phyloP scores from a whole-genome alignment of 2,329 filamentous ascomycete genomes.

The Fusarium secorum region DNA sequence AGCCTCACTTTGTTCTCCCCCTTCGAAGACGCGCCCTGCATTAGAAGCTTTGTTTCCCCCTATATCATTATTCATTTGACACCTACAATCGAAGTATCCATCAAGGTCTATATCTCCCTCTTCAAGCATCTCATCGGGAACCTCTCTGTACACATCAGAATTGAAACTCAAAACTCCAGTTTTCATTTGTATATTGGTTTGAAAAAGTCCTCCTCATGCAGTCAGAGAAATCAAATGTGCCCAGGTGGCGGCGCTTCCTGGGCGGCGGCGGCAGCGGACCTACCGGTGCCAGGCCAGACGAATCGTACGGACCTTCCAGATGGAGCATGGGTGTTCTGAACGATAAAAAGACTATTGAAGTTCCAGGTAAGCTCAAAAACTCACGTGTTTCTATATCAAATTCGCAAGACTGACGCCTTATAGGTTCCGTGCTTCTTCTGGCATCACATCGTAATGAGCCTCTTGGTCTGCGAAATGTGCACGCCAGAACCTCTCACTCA shows the following conservation, averaged over 20 bases:
- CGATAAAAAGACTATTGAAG: constrained; percentile 81
- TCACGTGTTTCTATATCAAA: background rate
- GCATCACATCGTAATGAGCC: constrained; percentile 65
- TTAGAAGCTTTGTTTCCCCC: background rate
- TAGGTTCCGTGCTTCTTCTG: constrained; percentile 67
- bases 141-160: background rate
- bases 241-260: constrained; percentile 35
- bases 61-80: background rate
- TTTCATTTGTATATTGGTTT: background rate
- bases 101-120: constrained; percentile 5
- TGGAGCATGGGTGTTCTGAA: constrained; percentile 84
- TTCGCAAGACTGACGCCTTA: constrained; percentile 7
- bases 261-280: constrained; percentile 13
- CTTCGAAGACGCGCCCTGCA: background rate
- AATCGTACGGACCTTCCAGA: constrained; percentile 45
- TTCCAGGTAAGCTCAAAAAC: constrained; percentile 70
- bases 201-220: constrained; percentile 17
- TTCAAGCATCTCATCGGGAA: background rate
- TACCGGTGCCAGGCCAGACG: constrained; percentile 7
- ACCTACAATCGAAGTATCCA: constrained; percentile 6
- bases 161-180: background rate
- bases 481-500: constrained; percentile 65
- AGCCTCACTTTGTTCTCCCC: background rate
- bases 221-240: constrained; percentile 14
- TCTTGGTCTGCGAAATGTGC: constrained; percentile 64